Conservation (phyloP, 2,329 filamentous ascomycete species). For the Arthrobotrys iridis region DNA sequence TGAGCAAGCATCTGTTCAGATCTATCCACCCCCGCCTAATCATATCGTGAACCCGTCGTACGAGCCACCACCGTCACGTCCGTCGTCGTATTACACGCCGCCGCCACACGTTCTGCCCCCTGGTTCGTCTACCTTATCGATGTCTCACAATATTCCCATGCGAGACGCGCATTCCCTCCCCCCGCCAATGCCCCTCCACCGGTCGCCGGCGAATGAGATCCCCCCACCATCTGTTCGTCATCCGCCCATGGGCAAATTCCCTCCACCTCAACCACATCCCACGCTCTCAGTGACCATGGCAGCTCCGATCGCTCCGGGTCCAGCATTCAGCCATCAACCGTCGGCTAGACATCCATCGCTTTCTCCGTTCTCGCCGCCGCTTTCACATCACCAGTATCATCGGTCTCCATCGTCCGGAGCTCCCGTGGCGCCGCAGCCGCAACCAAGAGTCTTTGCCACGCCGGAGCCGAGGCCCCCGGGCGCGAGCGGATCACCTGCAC, state of each 20-base stretch:
- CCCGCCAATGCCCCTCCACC: constrained; percentile 22
- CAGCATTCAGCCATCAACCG: constrained; percentile 20
- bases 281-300: constrained; percentile 7
- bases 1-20: constrained; percentile 55
- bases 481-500: constrained; percentile 58
- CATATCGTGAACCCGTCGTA: constrained; percentile 41
- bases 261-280: constrained; percentile 31
- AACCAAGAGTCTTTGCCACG: constrained; percentile 46
- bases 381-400: constrained; percentile 35
- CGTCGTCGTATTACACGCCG: constrained; percentile 44
- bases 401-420: constrained; percentile 35
- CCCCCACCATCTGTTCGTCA: constrained; percentile 8
- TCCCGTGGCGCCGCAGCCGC: constrained; percentile 40
- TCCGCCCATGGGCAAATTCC: constrained; percentile 51
- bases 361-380: constrained; percentile 39
- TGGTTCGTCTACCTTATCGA: constrained; percentile 40
- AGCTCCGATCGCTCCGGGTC: constrained; percentile 45
- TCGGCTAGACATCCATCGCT: constrained; percentile 27
- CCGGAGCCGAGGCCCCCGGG: constrained; percentile 51
- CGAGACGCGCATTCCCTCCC: constrained; percentile 33
- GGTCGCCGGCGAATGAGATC: constrained; percentile 23
- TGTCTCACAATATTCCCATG: constrained; percentile 39
- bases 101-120: constrained; percentile 49
- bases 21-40: constrained; percentile 37
- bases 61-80: constrained; percentile 39